Conservation (phyloP, 2,329 filamentous ascomycete genomes). For the Arthrobotrys iridis region DNA sequence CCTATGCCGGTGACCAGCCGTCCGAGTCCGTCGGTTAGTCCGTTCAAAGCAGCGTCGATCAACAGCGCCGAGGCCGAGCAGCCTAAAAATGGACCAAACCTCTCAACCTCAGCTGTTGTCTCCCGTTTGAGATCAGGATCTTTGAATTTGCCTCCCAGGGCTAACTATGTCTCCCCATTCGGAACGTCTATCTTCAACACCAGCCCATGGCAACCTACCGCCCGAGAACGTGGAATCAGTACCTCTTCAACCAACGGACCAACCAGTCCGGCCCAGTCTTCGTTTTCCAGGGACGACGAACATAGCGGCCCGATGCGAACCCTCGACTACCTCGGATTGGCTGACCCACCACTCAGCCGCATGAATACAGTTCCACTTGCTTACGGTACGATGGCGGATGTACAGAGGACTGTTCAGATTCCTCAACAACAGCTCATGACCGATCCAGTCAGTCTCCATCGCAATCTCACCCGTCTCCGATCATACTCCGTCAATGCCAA, state of each 20-base stretch:
- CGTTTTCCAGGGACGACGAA: slow-evolving; percentile 86
- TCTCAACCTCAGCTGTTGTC: slow-evolving; percentile 57
- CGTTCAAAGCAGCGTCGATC: slow-evolving; percentile 74
- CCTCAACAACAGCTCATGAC: slow-evolving; percentile 72
- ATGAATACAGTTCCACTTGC: slow-evolving; percentile 71
- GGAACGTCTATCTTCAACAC: slow-evolving; percentile 88
- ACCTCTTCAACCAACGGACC: slow-evolving; percentile 85
- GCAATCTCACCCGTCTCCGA: slow-evolving; percentile 84
- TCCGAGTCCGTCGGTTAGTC: slow-evolving; percentile 85
- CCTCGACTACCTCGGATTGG: slow-evolving; percentile 92
- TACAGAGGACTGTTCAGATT: slow-evolving; percentile 65
- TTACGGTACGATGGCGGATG: slow-evolving; percentile 63
- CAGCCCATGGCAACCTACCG: slow-evolving; percentile 74
- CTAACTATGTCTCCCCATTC: slow-evolving; percentile 70
- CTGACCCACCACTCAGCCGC: slow-evolving; percentile 83
- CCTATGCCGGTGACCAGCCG: slow-evolving; percentile 80
- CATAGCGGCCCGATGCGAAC: slow-evolving; percentile 89
- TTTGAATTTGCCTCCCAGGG: slow-evolving; percentile 57
- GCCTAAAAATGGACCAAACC: slow-evolving; percentile 60
- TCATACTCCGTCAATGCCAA: slow-evolving; percentile 99
- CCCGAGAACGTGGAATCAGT: slow-evolving; percentile 82
- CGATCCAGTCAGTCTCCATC: slow-evolving; percentile 76
- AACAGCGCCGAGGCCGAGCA: slow-evolving; percentile 61
- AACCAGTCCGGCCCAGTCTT: slow-evolving; percentile 84
- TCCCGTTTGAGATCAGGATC: slow-evolving; percentile 59